Evolutionary conservation across 805 yeast genomes (phyloP).

Genomic region (Lipomyces lipofer): DNA sequence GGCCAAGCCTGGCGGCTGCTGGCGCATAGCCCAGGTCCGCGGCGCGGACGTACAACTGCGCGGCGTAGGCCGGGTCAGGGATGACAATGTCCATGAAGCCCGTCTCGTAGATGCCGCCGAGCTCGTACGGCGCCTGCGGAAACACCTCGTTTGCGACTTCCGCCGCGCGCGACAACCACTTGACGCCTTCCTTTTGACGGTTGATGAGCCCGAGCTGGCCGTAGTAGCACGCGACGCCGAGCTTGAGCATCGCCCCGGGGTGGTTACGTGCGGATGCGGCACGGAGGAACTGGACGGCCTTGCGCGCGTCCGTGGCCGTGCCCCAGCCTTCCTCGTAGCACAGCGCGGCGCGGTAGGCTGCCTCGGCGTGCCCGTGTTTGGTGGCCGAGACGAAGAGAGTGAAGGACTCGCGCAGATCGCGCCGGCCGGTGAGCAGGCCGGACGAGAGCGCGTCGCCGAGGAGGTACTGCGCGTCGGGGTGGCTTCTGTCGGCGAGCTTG

Average conservation of each 20-base stretch:
- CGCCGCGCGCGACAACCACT: constrained; percentile 88
- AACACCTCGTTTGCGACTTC: constrained; percentile 80
- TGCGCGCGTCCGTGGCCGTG: constrained; percentile 80
- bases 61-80: constrained; percentile 78
- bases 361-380: constrained; percentile 87
- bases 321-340: constrained; percentile 96
- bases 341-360: constrained; percentile 86
- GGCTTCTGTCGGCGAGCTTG: constrained; percentile 74
- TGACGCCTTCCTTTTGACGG: constrained; percentile 74
- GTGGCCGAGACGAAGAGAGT: constrained; percentile 82
- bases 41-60: constrained; percentile 81
- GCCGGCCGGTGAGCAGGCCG: constrained; percentile 71
- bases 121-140: constrained; percentile 91
- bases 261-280: constrained; percentile 89
- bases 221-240: constrained; percentile 84
- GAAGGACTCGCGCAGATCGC: constrained; percentile 74
- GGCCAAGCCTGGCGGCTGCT: constrained; percentile 77
- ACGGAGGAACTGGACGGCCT: constrained; percentile 77
- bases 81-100: constrained; percentile 89
- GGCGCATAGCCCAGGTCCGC: constrained; percentile 85
- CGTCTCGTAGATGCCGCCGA: constrained; percentile 76
- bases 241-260: constrained; percentile 94
- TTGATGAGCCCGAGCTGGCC: constrained; percentile 76
- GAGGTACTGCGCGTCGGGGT: constrained; percentile 86
- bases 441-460: constrained; percentile 87